These are phyloP conservation scores for Zarea fungicola DNA, from an alignment of 2,329 filamentous ascomycete genomes.

Conservation along the genomic window DNA sequence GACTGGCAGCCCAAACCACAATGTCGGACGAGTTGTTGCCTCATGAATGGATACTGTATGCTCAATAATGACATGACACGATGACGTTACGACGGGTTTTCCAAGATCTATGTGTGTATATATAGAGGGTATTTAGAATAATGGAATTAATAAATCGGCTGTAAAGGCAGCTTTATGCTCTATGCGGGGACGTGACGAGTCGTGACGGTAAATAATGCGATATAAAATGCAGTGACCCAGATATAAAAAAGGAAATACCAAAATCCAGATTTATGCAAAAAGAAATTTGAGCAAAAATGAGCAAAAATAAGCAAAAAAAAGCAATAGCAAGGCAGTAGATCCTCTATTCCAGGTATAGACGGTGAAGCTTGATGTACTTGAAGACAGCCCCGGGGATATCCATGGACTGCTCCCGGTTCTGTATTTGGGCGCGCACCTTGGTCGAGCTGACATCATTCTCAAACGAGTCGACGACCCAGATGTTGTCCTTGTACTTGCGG, in stretches of 20 bases:
- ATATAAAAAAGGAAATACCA: not conserved
- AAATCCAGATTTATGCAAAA: not conserved
- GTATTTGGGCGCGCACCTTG: slow-evolving; percentile 69
- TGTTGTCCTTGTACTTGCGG: slow-evolving; percentile 77
- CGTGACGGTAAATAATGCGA: not conserved
- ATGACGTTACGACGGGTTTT: not conserved
- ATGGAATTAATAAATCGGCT: slow-evolving; percentile 8
- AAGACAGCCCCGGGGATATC: slow-evolving; percentile 69
- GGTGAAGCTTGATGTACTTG: slow-evolving; percentile 64
- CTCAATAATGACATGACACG: not conserved
- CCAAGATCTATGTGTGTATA: not conserved
- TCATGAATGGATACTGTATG: slow-evolving; percentile 11
- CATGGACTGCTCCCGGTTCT: slow-evolving; percentile 76
- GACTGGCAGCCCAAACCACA: not conserved
- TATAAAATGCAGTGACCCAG: not conserved
- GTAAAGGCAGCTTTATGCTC: slow-evolving; percentile 4
- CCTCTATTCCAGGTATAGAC: slow-evolving; percentile 45
- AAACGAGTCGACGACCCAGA: slow-evolving; percentile 62
- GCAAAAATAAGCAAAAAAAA: not conserved
- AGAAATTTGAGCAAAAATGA: not conserved
- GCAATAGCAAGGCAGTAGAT: not conserved
- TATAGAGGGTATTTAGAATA: slow-evolving; percentile 6
- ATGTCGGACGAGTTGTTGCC: not conserved
- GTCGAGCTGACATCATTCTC: slow-evolving; percentile 73
- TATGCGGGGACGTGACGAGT: slow-evolving; percentile 2